Evolutionary conservation across 23 red algal genomes (phyloP).

Genomic region (Agarophyton chilense): DNA sequence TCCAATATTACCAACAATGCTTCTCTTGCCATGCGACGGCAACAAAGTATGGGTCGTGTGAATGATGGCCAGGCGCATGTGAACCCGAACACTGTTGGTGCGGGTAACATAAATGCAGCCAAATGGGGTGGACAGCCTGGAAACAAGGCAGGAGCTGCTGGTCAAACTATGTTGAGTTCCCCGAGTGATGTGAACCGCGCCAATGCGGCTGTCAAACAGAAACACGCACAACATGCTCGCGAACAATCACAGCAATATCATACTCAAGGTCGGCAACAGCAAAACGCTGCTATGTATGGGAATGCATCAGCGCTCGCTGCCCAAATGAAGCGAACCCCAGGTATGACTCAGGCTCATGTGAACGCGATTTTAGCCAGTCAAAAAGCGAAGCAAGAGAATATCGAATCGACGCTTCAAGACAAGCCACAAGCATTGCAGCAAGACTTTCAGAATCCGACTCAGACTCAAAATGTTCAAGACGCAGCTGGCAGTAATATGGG

Average conservation of each 20-base stretch:
- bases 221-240: background rate
- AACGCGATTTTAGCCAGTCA: background rate
- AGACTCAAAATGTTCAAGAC: background rate
- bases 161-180: background rate
- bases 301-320: background rate
- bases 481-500: background rate
- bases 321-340: background rate
- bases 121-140: background rate
- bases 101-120: background rate
- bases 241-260: background rate
- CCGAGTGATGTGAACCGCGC: background rate
- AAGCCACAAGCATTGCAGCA: background rate
- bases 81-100: background rate
- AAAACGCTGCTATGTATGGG: background rate
- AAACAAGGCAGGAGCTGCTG: background rate
- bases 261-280: background rate
- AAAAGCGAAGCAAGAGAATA: conserved; percentile 9
- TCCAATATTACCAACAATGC: background rate
- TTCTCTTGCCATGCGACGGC: background rate
- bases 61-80: conserved; percentile 16
- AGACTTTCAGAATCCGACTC: conserved; percentile 9
- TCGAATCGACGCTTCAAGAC: background rate
- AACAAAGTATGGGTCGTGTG: background rate
- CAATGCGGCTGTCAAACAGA: background rate
- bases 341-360: conserved; percentile 14